Conservation (phyloP, 345 rosid genomes). For the Syzygium aromaticum region DNA sequence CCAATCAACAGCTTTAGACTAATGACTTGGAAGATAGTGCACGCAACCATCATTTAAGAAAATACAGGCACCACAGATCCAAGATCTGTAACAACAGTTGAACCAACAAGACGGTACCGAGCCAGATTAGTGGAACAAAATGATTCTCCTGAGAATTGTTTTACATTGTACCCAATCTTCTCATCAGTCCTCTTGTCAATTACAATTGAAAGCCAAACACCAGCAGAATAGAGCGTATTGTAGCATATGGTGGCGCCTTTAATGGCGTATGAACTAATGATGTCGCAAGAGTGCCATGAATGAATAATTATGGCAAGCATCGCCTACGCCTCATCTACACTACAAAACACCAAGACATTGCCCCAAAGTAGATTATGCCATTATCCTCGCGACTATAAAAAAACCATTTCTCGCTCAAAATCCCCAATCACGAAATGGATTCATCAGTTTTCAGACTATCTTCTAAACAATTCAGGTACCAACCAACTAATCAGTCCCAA, state of each 20-base stretch:
- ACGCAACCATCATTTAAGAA: neutral
- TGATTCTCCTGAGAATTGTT: neutral
- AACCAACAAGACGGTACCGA: neutral
- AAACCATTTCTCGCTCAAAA: neutral
- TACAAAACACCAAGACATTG: neutral
- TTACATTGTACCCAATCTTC: neutral
- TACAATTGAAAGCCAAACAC: neutral
- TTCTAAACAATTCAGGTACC: neutral
- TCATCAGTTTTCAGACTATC: neutral
- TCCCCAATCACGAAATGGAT: neutral
- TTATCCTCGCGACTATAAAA: neutral
- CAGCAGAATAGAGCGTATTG: neutral
- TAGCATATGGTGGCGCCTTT: neutral
- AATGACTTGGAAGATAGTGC: neutral
- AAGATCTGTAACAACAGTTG: neutral
- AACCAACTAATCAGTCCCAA: neutral
- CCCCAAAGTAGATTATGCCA: neutral
- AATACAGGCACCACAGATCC: neutral
- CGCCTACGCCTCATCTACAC: neutral
- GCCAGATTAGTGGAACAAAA: neutral
- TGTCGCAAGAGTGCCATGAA: neutral
- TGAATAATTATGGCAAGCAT: neutral
- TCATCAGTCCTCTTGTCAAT: neutral
- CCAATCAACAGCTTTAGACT: neutral
- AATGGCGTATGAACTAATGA: neutral